Evolutionary conservation across 1,284 basidiomycete species (phyloP), one percentile per base, ranked within the genome.

Genomic region (Athelia sp.): DNA sequence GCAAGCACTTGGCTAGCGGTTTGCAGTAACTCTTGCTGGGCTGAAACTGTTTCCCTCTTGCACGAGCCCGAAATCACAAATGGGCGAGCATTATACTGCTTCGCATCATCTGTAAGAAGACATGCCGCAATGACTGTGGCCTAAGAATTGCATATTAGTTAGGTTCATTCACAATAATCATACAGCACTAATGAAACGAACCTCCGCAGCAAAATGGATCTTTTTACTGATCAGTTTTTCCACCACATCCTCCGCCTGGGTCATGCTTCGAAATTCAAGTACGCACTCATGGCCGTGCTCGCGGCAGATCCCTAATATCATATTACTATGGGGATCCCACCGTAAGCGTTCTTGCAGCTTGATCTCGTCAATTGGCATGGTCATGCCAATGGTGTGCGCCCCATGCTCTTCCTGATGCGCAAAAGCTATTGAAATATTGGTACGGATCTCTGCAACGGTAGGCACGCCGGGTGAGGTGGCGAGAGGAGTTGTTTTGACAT

Each of bases 41-140:
- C 26, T 2, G 26, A 2, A 2, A 35, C 54, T 13, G 29, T 50
- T 40, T 59, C 53, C 10, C 36, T 17, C 40, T 58, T 59, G 19
- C 36, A 40, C 9, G 36, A 17, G 15, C 59, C 59, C 4, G 60
- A 61, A 3, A 64, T 52, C 2, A 59, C 40, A 22, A 60, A 50
- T 4, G 62, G 57, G 0, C 54, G 43, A 6, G 60, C 54, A 34
- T 36, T 47, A 45, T 62, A 59, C 2, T 55, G 32, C 2, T 46
- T 50, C 1, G 51, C 46, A 34, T 57, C 45, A 19, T 51, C 43
- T 9, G 50, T 49, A 0, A 64, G 48, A 4, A 58, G 40, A 3
- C 61, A 60, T 13, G 59, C 38, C 2, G 58, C 58, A 10, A 48
- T 55, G 19, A 65, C 54, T 9, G 62, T 65, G 3, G 58, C 62